Evolutionary conservation across 2,329 filamentous ascomycete genomes (phyloP).

Genomic region (Diaporthe sp.): DNA sequence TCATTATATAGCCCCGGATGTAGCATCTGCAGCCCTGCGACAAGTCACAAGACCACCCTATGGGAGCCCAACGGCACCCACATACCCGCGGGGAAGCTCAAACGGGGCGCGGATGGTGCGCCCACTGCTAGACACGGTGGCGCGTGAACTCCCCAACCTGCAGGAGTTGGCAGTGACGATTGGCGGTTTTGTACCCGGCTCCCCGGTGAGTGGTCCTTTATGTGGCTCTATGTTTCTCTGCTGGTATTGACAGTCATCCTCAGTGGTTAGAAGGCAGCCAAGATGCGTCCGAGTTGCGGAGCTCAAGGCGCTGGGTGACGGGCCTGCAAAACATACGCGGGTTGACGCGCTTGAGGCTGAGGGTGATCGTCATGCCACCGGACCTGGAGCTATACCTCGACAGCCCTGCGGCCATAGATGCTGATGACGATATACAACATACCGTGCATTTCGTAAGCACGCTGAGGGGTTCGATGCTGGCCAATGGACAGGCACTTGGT

Average conservation of each 20-base stretch:
- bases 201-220: background rate
- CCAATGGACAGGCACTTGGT: background rate
- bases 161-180: background rate
- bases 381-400: no score
- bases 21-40: background rate
- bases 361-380: background rate
- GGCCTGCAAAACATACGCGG: background rate
- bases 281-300: background rate
- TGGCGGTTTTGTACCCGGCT: background rate
- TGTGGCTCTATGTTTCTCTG: background rate
- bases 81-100: no score
- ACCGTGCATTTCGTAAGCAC: background rate
- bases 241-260: background rate
- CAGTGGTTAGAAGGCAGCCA: background rate
- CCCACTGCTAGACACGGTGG: background rate
- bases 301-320: background rate
- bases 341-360: background rate
- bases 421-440: background rate
- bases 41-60: no score
- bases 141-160: background rate
- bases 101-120: background rate
- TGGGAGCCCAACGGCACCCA: no score
- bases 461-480: background rate
- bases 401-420: no score
- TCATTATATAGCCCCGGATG: background rate